Percentiles rank a stretch among this genome's conserved stretches.
phyloP scores from a whole-genome alignment of 2,329 filamentous ascomycete species.

The Ceratocystis cubensis region DNA sequence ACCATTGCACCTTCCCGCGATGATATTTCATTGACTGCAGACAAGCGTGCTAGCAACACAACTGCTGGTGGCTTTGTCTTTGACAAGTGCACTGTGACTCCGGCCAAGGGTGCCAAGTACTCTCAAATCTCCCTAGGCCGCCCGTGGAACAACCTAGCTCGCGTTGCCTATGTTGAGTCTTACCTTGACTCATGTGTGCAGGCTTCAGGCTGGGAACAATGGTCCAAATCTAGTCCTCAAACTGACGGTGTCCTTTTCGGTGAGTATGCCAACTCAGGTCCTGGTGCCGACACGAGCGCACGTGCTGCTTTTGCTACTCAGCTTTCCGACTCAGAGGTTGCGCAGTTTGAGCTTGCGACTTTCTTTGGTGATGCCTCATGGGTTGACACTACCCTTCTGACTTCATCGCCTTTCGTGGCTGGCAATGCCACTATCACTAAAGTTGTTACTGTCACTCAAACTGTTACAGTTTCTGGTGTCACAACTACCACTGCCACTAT shows the following conservation, averaged over 20 bases:
- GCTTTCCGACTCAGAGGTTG: slow-evolving; percentile 23
- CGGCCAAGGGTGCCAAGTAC: slow-evolving; percentile 30
- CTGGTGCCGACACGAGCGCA: slow-evolving; percentile 38
- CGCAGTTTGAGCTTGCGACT: slow-evolving; percentile 10
- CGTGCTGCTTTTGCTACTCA: slow-evolving; percentile 35
- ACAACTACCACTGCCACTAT: not conserved
- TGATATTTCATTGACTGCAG: slow-evolving; percentile 27
- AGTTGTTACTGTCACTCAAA: slow-evolving; percentile 8
- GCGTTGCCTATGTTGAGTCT: slow-evolving; percentile 39
- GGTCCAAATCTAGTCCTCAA: slow-evolving; percentile 37
- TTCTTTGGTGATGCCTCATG: slow-evolving; percentile 12
- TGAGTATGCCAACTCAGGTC: slow-evolving; percentile 48
- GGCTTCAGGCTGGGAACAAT: slow-evolving; percentile 44
- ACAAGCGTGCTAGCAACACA: slow-evolving; percentile 31
- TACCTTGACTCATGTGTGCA: slow-evolving; percentile 45
- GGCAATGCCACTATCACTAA: slow-evolving; percentile 7
- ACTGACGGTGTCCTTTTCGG: slow-evolving; percentile 43
- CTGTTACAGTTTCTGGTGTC: not conserved
- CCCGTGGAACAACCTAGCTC: slow-evolving; percentile 36
- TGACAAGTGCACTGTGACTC: slow-evolving; percentile 25
- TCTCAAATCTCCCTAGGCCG: slow-evolving; percentile 30
- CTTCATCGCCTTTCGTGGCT: slow-evolving; percentile 9
- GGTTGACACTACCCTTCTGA: slow-evolving; percentile 9
- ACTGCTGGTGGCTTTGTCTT: slow-evolving; percentile 29
- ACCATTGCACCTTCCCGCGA: slow-evolving; percentile 27